Evolutionary conservation across 73 alveolate genomes (phyloP), one percentile per base, ranked within the genome.

Genomic region (Paramecium pentaurelia): DNA sequence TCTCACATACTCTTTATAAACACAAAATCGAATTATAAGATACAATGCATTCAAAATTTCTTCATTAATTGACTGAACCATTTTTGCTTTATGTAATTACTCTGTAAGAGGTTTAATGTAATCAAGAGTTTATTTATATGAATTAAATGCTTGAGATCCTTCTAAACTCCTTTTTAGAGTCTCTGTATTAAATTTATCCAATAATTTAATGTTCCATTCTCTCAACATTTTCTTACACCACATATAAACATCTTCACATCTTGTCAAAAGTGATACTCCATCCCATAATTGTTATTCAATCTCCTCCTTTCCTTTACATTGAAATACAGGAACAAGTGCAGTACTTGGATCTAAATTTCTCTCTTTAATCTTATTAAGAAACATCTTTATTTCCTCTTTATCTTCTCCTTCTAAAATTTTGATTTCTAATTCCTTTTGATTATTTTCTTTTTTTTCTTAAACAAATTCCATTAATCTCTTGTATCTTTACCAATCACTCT

Each of bases 21-120:
- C 94, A 75, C 98, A 94, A 92, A 96, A 98, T 86, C 96, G 95
- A 83, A 96, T 96, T n/a, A 98, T 93, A 68, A 94, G 71, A 88
- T 96, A 96, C 22, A 98, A 92, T 40, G 97, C 97, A 94, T 98
- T 98, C 94, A 98, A 89, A 75, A 98, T 98, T 86, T 96, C 99
- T 58, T 95, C 96, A 92, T 95, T 95, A 36, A 95, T 77, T 22
- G 93, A 60, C 60, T 91, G 11, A 11, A 58, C 36, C 71, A 85
- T 68, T 30, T 92, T 85, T 12, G 58, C 86, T 93, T 95, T 92
- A 90, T 95, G 95, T 25, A 97, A 95, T 64, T 94, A 95, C 38
- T 95, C 97, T 80, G 96, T 92, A 86, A 98, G 92, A 20, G 99
- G 98, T 75, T 95, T 97, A n/a, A 96, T 80, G 95, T 96, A 94